Base-by-base conservation (phyloP, 495 filamentous ascomycete species). In the Penicillium herquei region DNA sequence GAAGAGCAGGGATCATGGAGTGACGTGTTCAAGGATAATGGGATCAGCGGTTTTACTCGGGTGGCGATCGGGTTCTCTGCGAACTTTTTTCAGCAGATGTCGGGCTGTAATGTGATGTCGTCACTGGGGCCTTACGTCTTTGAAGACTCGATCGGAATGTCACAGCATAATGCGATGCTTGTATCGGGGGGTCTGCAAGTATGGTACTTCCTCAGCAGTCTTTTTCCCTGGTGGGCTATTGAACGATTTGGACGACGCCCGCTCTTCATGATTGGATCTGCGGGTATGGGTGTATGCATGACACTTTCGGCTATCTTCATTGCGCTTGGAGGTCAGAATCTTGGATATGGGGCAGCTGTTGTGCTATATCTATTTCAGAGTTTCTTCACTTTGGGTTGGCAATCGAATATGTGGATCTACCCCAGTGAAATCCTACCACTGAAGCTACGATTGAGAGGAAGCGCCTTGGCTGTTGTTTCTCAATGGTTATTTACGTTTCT, bases 161-260 rank as follows among this genome's bases (percentile, higher is more conserved):
- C 47, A 7, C 49, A 51, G 1, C 48, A 55, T 32, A 40, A 61
- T 46, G 49, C 55, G 8, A 37, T 57, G 33, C 57, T 66, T 1
- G 52, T 57, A 10, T 51, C 60, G 6, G 57, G 54, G 31, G 66
- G 80, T 57, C 59, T 78, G 48, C 75, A 81, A 72, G 71, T 77
- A 69, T 66, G 68, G 72, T 18, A 75, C 37, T 45, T 64, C 33
- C 52, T 70, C 51, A 44, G 55, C 57, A 43, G 54, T 39, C 30
- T 63, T 55, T 50, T 65, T 18, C 42, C 59, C 21, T 26, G 58
- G 35, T 55, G 16, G 10, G 18, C 45, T 3, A 57, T 71, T 32
- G 66, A 71, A 26, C 51, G 57, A 10, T 48, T 67, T 8, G 68
- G 68, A 5, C 61, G 68, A 1, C 58, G 63, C 1, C 58, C 65